Evolutionary conservation across 495 filamentous ascomycete genomes (phyloP), one percentile per base, ranked within the genome.

Genomic region (Xylaria grammica): DNA sequence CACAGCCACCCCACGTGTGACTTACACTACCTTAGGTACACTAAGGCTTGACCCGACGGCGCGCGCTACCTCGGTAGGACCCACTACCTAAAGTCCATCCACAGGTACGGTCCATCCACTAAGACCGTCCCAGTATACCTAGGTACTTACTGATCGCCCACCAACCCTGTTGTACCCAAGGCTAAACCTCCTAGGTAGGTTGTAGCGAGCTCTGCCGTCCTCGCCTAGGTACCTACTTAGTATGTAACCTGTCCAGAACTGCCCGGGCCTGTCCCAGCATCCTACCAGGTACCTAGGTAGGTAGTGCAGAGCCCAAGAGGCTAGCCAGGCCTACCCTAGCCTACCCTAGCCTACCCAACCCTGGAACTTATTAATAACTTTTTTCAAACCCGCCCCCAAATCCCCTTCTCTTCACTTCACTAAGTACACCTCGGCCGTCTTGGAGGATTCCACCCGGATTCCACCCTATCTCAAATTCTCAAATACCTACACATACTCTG

Each of bases 361-460:
- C 24, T n/a, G n/a, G n/a, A 45, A 45, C 38, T 60, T 64, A 64
- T 64, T 64, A 64, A 64, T 64, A 64, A 57, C 62, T 42, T 51
- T 53, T n/a, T n/a, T n/a, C n/a, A n/a, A 64, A 64, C 57, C 62
- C 26, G 52, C 62, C 62, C 62, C 62, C 62, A 40, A 48, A 64
- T 51, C 32, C 22, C 44, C 44, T 55, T 27, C 48, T 40, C 30
- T 44, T n/a, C n/a, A n/a, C 56, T 36, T 3, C 19, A 30, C 13
- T 34, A 59, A 48, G 56, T 59, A 48, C 34, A 48, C 56, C 56
- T 46, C 5, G 34, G 19, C 51, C 13, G 40, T 38, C 22, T 3
- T 22, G 30, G 45, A 54, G 60, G 60, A 62, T 62, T 24, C 15
- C 26, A 26, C 36, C n/a, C n/a, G n/a, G n/a, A n/a, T n/a, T n/a